Percentiles rank a stretch among this genome's conserved stretches.
These are phyloP conservation scores for Peniophora sp. DNA, from an alignment of 1,284 basidiomycete genomes.

Conservation along the genomic window DNA sequence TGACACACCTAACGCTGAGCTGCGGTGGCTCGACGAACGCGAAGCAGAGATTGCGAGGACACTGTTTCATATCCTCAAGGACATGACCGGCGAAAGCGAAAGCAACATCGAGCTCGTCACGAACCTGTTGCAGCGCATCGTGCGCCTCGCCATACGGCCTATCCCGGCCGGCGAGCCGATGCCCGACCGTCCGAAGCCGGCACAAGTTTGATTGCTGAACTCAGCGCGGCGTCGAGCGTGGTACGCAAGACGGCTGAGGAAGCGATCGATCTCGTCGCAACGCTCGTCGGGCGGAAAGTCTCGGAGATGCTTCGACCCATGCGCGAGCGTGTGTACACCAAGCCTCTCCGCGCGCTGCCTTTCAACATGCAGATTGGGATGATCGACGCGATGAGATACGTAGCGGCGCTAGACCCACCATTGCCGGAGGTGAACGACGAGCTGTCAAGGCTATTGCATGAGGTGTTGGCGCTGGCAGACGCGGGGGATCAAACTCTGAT, in stretches of 20 bases:
- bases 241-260: slow-evolving; percentile 83
- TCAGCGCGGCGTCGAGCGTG: slow-evolving; percentile 81
- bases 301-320: slow-evolving; percentile 80
- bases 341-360: slow-evolving; percentile 93
- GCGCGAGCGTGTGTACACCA: slow-evolving; percentile 90
- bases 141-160: slow-evolving; percentile 63
- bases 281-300: slow-evolving; percentile 66
- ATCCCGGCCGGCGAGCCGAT: slow-evolving; percentile 31
- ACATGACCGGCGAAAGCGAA: slow-evolving; percentile 88
- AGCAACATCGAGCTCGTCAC: slow-evolving; percentile 76
- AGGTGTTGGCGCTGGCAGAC: slow-evolving; percentile 92
- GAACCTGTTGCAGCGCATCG: slow-evolving; percentile 71
- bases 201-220: slow-evolving; percentile 82
- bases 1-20: slow-evolving; percentile 60
- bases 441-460: slow-evolving; percentile 86
- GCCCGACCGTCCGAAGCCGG: slow-evolving; percentile 43
- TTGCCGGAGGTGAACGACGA: slow-evolving; percentile 90
- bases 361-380: slow-evolving; percentile 97
- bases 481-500: slow-evolving; percentile 86
- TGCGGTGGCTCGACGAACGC: slow-evolving; percentile 81
- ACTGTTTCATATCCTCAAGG: slow-evolving; percentile 90
- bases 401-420: slow-evolving; percentile 77
- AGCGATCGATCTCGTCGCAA: slow-evolving; percentile 77
- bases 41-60: slow-evolving; percentile 90
- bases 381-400: slow-evolving; percentile 95